Evolutionary conservation across 306 rosid genomes (phyloP).

Genomic region (Prunus mongolica): DNA sequence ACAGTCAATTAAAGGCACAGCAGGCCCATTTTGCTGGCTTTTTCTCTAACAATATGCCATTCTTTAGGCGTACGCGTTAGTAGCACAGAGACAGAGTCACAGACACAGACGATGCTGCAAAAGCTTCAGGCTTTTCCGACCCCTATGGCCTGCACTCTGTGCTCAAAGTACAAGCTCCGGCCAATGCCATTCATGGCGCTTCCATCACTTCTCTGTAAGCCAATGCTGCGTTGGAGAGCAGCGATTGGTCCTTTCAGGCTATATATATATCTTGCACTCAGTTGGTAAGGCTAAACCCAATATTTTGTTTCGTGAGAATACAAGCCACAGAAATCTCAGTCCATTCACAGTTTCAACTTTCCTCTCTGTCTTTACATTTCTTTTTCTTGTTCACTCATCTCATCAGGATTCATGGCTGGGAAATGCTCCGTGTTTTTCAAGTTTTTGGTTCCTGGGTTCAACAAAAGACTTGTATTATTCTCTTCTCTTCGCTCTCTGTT

Average conservation of each 20-base stretch:
- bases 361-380: not conserved
- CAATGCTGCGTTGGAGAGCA: not conserved
- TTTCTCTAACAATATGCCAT: too few species aligned
- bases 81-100: not conserved
- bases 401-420: not conserved
- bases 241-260: not conserved
- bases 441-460: not conserved
- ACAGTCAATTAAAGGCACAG: not conserved
- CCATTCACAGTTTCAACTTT: not conserved
- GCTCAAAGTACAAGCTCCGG: not conserved
- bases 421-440: not conserved
- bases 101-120: too few species aligned
- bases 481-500: not conserved
- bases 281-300: not conserved
- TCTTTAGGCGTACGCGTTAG: too few species aligned
- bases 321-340: not conserved
- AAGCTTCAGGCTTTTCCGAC: not conserved
- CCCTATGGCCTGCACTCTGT: not conserved
- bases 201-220: not conserved
- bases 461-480: not conserved
- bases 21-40: not conserved
- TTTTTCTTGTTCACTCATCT: not conserved
- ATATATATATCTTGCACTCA: not conserved
- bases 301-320: not conserved
- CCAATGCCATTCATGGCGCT: not conserved